phyloP scores from a whole-genome alignment of 495 filamentous ascomycete species.

The Aspergillus ostianus region DNA sequence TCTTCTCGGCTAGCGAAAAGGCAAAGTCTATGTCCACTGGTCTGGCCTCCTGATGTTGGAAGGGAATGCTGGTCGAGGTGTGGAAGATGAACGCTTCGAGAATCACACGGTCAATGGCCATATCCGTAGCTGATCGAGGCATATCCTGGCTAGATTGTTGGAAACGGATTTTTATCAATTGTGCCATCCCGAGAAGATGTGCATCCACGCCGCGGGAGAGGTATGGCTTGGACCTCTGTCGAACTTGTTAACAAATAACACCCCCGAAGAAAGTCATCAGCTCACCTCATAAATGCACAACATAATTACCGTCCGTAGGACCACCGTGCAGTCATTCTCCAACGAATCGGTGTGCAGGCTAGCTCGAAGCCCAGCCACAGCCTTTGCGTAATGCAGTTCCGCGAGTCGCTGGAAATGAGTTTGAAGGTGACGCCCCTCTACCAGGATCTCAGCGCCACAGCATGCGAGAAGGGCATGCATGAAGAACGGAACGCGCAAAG shows the following conservation, averaged over 20 bases:
- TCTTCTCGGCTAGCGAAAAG: conserved; percentile 18
- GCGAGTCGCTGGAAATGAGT: conserved; percentile 10
- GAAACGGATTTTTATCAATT: conserved; percentile 17
- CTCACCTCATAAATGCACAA: conserved; percentile 26
- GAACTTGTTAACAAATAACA: neutral
- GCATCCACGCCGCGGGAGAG: conserved; percentile 16
- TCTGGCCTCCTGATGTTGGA: conserved; percentile 8
- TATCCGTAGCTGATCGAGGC: conserved; percentile 2
- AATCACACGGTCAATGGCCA: conserved; percentile 17
- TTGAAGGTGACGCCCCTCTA: neutral
- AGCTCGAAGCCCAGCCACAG: conserved; percentile 15
- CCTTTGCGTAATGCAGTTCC: conserved; percentile 16
- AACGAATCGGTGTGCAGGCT: conserved; percentile 3
- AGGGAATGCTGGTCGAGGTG: conserved; percentile 25
- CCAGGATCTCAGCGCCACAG: conserved; percentile 22
- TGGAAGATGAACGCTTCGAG: conserved; percentile 29
- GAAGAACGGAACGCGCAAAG: conserved; percentile 14
- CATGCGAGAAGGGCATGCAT: conserved; percentile 28
- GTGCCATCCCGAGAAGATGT: conserved; percentile 23
- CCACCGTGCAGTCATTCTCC: neutral
- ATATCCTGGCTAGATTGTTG: neutral
- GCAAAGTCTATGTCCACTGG: conserved; percentile 16
- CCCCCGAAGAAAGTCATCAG: neutral
- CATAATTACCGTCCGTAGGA: conserved; percentile 19
- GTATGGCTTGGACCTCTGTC: conserved; percentile 18